Base-by-base conservation (phyloP, 179 eudicot genomes). In the Beta corolliflora region DNA sequence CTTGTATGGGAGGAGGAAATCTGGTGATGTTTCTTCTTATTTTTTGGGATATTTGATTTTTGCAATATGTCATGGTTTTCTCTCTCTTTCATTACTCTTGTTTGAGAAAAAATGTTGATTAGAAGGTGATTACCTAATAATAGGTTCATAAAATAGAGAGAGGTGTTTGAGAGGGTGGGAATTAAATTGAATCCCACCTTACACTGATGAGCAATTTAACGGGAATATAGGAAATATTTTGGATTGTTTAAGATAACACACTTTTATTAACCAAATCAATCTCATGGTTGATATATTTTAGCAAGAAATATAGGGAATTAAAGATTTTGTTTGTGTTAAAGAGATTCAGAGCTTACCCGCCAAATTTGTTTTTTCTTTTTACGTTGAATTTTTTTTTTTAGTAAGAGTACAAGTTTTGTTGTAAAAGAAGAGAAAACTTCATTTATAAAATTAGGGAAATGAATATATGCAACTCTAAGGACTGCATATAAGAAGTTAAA, bases 61-160 rank as follows among this genome's bases (percentile, higher is more conserved):
- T 78, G 85, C 80, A 75, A 78, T 54, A 72, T 75, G 67, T 72
- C 87, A 81, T 74, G 55, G 56, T 79, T 81, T 82, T 71, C 31
- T 68, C 53, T 73, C 9, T 81, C 52, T 60, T 59, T 50, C 71
- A 68, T 69, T 63, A 81, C 66, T 13, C 52, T 29, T 77, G 41
- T 77, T 0, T 81, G 80, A 29, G 72, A 79, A 77, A 81, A 69
- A n/a, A 78, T 77, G 73, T 50, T 81, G 71, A 82, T 81, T 78
- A 75, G 61, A 79, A 66, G 53, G 29, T n/a, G 73, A 73, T 82
- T 75, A 76, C 44, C 80, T 76, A 85, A 85, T 29, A 82, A 85
- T 82, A 82, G 87, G 36, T 13, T 75, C 55, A 16, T 18, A 77
- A 25, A 7, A 55, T 4, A 29, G n/a, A 52, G 21, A 13, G 2